These are phyloP conservation scores for Pezicula radicicola DNA, from an alignment of 2,329 filamentous ascomycete species.

Conservation along the genomic window DNA sequence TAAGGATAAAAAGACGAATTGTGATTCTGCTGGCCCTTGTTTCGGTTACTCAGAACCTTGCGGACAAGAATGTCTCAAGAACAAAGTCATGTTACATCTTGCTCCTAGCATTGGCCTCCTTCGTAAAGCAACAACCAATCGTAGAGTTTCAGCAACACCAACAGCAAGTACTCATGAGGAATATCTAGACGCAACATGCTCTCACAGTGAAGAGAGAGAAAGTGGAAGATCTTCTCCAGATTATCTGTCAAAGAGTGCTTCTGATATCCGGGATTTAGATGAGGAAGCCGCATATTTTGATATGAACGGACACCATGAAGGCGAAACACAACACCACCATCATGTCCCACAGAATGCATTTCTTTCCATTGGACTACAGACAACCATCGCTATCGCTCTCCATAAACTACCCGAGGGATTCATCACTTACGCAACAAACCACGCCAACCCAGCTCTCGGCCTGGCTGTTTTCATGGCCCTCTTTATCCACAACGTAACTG, in stretches of 20 bases:
- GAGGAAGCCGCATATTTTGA: no score
- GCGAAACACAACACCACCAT: conserved; percentile 66
- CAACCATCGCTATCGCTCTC: conserved; percentile 88
- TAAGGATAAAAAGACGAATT: conserved; percentile 61
- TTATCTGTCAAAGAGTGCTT: no score
- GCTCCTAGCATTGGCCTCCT: conserved; percentile 5
- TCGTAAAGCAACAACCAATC: no score
- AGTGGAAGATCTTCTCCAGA: no score
- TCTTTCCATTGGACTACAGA: conserved; percentile 91
- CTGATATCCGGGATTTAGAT: no score
- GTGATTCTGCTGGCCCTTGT: conserved; percentile 58
- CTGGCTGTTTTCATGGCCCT: conserved; percentile 92
- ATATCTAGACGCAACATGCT: no score
- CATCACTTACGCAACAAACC: conserved; percentile 95
- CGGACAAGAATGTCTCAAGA: conserved; percentile 63
- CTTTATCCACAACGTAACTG: conserved; percentile 97
- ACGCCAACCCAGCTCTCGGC: conserved; percentile 85
- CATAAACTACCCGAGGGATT: conserved; percentile 91
- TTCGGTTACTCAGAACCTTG: conserved; percentile 65
- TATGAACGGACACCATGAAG: no score
- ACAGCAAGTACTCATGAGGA: no score
- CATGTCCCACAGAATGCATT: conserved; percentile 95
- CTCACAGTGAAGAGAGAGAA: no score
- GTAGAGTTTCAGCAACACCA: no score
- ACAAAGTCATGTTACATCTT: conserved; percentile 38